Percentiles rank a stretch among this genome's conserved stretches.
Evolutionary conservation across 208 protist species (phyloP).

Genomic region (Herpetomonas samuelpessoai): DNA sequence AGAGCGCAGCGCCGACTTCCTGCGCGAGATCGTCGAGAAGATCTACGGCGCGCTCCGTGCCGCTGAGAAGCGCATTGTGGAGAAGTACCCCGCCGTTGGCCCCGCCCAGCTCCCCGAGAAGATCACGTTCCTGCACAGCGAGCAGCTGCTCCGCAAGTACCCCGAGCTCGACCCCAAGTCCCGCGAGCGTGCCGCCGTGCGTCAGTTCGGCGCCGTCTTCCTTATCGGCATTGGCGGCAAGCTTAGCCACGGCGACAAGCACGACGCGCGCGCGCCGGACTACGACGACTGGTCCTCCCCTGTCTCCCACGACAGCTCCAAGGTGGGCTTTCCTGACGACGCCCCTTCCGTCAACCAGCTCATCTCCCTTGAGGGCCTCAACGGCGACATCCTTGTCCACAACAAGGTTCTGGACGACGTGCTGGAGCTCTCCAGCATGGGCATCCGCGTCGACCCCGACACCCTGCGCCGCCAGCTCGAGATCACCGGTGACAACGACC

Average conservation of each 20-base stretch:
- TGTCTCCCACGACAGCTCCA: slow-evolving; percentile 25
- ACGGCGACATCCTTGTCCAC: slow-evolving; percentile 91
- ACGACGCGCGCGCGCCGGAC: slow-evolving; percentile 87
- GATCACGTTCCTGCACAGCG: slow-evolving; percentile 82
- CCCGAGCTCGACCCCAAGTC: slow-evolving; percentile 80
- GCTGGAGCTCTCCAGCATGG: slow-evolving; percentile 91
- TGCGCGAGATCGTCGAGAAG: slow-evolving; percentile 59
- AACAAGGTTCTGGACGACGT: slow-evolving; percentile 80
- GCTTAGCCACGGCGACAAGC: slow-evolving; percentile 71
- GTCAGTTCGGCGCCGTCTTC: slow-evolving; percentile 87
- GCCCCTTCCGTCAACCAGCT: slow-evolving; percentile 46
- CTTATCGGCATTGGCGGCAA: slow-evolving; percentile 87
- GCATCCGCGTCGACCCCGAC: slow-evolving; percentile 87
- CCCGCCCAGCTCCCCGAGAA: slow-evolving; percentile 60
- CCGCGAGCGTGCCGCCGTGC: slow-evolving; percentile 67
- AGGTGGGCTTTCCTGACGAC: slow-evolving; percentile 33
- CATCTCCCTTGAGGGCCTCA: slow-evolving; percentile 68
- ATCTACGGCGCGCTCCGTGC: slow-evolving; percentile 69
- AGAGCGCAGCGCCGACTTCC: slow-evolving; percentile 65
- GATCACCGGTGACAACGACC: slow-evolving; percentile 59
- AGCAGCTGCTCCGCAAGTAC: slow-evolving; percentile 81
- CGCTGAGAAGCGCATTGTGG: slow-evolving; percentile 62
- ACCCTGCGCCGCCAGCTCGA: slow-evolving; percentile 76
- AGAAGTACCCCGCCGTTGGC: slow-evolving; percentile 37
- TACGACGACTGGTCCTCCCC: slow-evolving; percentile 94